These are phyloP conservation scores for Flaveria ramosissima DNA, from an alignment of 129 eudicot genomes.

Conservation along the genomic window DNA sequence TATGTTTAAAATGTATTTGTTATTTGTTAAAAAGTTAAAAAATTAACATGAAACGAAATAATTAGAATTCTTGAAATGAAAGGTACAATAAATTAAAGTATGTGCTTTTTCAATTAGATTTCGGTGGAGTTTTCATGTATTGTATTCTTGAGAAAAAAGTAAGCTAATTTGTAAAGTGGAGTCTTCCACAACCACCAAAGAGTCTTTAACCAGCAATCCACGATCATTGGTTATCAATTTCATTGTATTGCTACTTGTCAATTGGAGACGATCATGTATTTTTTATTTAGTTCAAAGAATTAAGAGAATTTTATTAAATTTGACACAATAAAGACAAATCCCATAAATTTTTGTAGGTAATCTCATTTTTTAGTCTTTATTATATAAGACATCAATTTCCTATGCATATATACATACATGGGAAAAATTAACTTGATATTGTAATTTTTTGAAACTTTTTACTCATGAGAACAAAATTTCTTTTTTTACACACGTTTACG, in stretches of 20 bases:
- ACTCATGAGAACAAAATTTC: no score
- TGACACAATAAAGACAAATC: neutral
- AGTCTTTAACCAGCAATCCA: constrained; percentile 42
- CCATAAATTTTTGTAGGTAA: neutral
- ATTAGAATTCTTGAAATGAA: constrained; percentile 28
- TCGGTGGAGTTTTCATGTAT: constrained; percentile 27
- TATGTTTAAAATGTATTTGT: neutral
- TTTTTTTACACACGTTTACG: no score
- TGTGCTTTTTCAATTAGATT: neutral
- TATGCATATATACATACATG: no score
- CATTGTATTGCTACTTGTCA: constrained; percentile 22
- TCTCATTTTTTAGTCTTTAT: neutral
- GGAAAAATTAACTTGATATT: no score
- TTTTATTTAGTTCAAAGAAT: no score
- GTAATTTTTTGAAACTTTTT: no score
- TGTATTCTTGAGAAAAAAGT: constrained; percentile 21
- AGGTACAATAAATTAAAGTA: constrained; percentile 20
- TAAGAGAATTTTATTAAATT: neutral
- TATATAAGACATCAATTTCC: no score
- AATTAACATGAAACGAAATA: neutral
- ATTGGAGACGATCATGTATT: neutral
- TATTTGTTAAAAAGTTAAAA: neutral
- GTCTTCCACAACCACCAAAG: constrained; percentile 39
- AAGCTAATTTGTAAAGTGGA: constrained; percentile 22
- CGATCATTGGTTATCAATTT: constrained; percentile 29